Conservation (phyloP, 1,139 yeast genomes). For the Protomyces pachydermus region DNA sequence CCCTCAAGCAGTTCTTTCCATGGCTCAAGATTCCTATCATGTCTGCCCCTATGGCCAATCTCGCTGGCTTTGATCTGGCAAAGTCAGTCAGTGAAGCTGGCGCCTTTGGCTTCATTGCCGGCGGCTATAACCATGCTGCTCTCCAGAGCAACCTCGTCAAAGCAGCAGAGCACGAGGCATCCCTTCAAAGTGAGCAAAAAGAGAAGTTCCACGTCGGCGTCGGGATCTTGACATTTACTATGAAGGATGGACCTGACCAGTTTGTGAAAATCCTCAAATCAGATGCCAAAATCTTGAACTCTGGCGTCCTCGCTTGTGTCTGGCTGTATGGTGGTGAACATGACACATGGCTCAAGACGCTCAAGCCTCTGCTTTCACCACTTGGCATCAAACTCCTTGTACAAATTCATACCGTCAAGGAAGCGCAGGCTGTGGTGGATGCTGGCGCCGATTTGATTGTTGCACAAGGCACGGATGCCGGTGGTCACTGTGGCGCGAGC, state of each 20-base stretch:
- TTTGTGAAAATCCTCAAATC: constrained; percentile 2
- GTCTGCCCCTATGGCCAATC: constrained; percentile 31
- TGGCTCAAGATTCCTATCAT: constrained; percentile 25
- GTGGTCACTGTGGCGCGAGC: constrained; percentile 50
- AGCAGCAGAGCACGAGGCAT: not conserved
- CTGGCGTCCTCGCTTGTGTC: constrained; percentile 27
- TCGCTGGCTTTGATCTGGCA: constrained; percentile 39
- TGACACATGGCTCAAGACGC: constrained; percentile 43
- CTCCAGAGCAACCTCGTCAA: constrained; percentile 28
- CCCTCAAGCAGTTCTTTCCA: constrained; percentile 17
- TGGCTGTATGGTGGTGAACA: constrained; percentile 29
- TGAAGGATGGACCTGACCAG: constrained; percentile 6
- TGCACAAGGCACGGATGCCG: constrained; percentile 52
- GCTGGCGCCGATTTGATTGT: constrained; percentile 45
- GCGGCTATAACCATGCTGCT: constrained; percentile 41
- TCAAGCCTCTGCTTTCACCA: constrained; percentile 38
- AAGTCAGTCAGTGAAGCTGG: constrained; percentile 44
- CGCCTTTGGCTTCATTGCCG: constrained; percentile 47
- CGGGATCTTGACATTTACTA: constrained; percentile 22
- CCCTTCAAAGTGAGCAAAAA: not conserved
- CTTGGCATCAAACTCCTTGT: constrained; percentile 39
- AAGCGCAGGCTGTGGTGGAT: constrained; percentile 40
- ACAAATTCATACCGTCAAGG: constrained; percentile 45
- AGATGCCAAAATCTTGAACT: constrained; percentile 29
- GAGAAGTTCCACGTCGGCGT: constrained; percentile 24